Conservation (phyloP, 2,329 filamentous ascomycete genomes). For the Chrysoporthe puriensis region DNA sequence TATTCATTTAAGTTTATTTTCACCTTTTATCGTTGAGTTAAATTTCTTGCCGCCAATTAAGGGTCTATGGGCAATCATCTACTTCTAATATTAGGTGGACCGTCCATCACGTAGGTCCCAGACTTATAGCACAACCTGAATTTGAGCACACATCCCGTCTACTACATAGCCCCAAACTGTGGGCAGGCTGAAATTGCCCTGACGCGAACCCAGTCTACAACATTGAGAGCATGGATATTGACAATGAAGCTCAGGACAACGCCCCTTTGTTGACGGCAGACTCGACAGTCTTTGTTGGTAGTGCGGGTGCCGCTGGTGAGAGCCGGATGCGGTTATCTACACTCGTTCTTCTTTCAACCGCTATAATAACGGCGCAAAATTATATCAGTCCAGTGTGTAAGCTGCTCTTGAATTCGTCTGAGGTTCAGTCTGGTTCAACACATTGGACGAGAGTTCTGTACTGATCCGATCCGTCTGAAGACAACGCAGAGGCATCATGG, state of each 20-base stretch:
- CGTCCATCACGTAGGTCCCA: no score
- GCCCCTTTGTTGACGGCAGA: slow-evolving; percentile 6
- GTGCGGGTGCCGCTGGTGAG: not conserved
- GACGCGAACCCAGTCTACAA: not conserved
- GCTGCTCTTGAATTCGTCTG: not conserved
- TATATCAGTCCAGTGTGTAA: not conserved
- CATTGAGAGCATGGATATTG: not conserved
- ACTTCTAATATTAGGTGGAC: no score
- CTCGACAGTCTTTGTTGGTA: slow-evolving; percentile 7
- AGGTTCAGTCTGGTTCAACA: not conserved
- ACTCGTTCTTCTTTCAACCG: not conserved
- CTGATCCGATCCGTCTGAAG: not conserved
- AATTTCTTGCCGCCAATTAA: no score
- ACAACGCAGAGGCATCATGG: not conserved
- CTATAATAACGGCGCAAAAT: not conserved
- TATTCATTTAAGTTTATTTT: no score
- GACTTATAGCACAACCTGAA: no score
- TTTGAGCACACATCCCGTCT: no score
- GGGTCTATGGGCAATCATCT: no score
- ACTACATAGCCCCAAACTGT: no score
- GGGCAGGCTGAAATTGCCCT: not conserved
- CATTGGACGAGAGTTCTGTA: not conserved
- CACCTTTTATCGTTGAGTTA: no score
- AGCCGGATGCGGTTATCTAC: slow-evolving; percentile 7
- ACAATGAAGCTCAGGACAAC: not conserved